Base-by-base conservation (phyloP, 1,139 yeast genomes). In the Hansenula lynferdii region DNA sequence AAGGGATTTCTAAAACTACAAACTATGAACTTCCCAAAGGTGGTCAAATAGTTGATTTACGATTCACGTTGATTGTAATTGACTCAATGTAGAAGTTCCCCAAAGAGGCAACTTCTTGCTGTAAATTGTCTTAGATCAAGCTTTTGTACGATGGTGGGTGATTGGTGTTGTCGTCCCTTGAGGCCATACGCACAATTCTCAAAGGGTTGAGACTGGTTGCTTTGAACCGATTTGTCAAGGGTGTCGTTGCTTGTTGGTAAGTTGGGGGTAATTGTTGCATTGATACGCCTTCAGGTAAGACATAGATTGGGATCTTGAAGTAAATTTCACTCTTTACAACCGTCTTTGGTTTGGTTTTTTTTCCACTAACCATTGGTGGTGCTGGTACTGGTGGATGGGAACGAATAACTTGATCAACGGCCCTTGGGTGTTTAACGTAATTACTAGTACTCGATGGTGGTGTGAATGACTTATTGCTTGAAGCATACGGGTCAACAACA, bases 191-290 rank as follows among this genome's bases (percentile, higher is more conserved):
- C 18, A 12, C 20, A 4, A 30, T 6, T 16, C 16, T 30, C 10
- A 30, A 21, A 15, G 33, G 33, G 9, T 30, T 30, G 14, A 30
- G 21, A n/a, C 5, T 24, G 19, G 16, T 6, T n/a, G n/a, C n/a
- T 20, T 20, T 30, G 9, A 12, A n/a, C 14, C 8, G 15, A 11
- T 12, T 3, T 6, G 19, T 9, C 15, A 14, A 10, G 14, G 8
- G 6, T 16, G 14, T 6, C 5, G 23, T 23, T 4, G 25, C 18
- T 11, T 35, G 29, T 6, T 22, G 28, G 18, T 44, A 44, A 1
- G 42, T 36, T 19, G 48, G 48, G 9, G 46, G 43, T 14, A 32
- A 10, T 6, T 35, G 27, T 27, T 37, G 37, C 2, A 16, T 20
- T 3, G 32, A 34, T 10, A 32, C 41, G n/a, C 28, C 11, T n/a